Percentiles rank a stretch among this genome's conserved stretches.
Conservation (phyloP, 169 alveolate genomes). For the Cryptosporidium felis region DNA sequence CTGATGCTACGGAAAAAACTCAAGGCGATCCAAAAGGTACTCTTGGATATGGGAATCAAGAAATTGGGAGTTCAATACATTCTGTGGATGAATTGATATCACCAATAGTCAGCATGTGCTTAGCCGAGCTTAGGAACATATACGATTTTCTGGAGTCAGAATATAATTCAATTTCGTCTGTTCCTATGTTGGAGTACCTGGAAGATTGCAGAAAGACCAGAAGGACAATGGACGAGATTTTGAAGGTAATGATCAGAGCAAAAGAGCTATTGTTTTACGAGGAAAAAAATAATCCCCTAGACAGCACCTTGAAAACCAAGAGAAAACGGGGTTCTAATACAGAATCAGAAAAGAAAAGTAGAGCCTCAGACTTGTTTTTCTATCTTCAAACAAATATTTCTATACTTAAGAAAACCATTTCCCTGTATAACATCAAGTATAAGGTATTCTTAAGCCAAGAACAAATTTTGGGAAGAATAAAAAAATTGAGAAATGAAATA, state of each 20-base stretch:
- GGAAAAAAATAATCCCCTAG: neutral
- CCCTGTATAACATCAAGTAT: constrained; percentile 12
- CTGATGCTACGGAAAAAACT: neutral
- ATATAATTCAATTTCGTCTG: constrained; percentile 39
- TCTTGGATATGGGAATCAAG: neutral
- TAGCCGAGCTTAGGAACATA: neutral
- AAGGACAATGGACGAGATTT: constrained; percentile 6
- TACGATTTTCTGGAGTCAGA: constrained; percentile 9
- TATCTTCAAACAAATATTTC: constrained; percentile 46
- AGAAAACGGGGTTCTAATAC: neutral
- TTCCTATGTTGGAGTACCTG: constrained; percentile 10
- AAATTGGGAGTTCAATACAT: neutral
- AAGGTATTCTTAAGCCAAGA: constrained; percentile 19
- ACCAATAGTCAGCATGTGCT: constrained; percentile 26
- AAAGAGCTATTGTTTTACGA: constrained; percentile 14
- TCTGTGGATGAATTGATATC: neutral
- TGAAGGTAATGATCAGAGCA: constrained; percentile 23
- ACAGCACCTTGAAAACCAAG: neutral
- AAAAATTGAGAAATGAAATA: neutral
- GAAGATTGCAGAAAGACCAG: constrained; percentile 43
- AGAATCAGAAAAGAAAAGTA: neutral
- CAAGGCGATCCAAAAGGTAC: neutral
- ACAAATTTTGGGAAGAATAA: constrained; percentile 10
- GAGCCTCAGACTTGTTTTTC: constrained; percentile 2
- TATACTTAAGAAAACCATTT: constrained; percentile 25